These are phyloP conservation scores for Quercus cerris DNA, from an alignment of 306 rosid genomes.

Conservation along the genomic window DNA sequence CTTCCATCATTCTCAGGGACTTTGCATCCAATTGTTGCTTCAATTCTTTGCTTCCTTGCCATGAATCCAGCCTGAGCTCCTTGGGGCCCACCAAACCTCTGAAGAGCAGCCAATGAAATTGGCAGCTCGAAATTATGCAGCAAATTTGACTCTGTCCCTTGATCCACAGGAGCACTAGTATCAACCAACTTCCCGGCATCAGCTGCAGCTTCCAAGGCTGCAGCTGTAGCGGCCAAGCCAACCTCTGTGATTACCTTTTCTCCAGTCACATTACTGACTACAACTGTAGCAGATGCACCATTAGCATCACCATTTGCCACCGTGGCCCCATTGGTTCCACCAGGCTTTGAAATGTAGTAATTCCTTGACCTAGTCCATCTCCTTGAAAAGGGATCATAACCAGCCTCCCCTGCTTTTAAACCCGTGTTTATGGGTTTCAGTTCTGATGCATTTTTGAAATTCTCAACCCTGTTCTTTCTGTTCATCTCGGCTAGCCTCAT, in stretches of 20 bases:
- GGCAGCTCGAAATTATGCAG: slow-evolving; percentile 89
- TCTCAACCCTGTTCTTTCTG: slow-evolving; percentile 87
- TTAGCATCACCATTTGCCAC: slow-evolving; percentile 34
- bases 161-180: slow-evolving; percentile 83
- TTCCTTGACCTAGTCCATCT: slow-evolving; percentile 97
- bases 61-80: slow-evolving; percentile 79
- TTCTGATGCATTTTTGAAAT: slow-evolving; percentile 92
- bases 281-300: slow-evolving; percentile 22
- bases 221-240: slow-evolving; percentile 77
- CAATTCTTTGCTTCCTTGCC: slow-evolving; percentile 72
- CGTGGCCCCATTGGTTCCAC: slow-evolving; percentile 37
- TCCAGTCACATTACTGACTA: slow-evolving; percentile 26
- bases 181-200: slow-evolving; percentile 93
- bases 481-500: slow-evolving; percentile 94
- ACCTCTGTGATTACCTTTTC: slow-evolving; percentile 28
- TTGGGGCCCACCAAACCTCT: slow-evolving; percentile 75
- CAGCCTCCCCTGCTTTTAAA: slow-evolving; percentile 91
- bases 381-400: slow-evolving; percentile 99
- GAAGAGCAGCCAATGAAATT: slow-evolving; percentile 70
- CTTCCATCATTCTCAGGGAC: slow-evolving; percentile 75
- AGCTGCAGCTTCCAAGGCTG: slow-evolving; percentile 86
- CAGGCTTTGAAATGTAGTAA: slow-evolving; percentile 65
- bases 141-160: slow-evolving; percentile 66
- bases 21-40: slow-evolving; percentile 65
- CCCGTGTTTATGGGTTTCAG: slow-evolving; percentile 42